phyloP scores from a whole-genome alignment of 139 green algal species.

The Coelastrella sp. region DNA sequence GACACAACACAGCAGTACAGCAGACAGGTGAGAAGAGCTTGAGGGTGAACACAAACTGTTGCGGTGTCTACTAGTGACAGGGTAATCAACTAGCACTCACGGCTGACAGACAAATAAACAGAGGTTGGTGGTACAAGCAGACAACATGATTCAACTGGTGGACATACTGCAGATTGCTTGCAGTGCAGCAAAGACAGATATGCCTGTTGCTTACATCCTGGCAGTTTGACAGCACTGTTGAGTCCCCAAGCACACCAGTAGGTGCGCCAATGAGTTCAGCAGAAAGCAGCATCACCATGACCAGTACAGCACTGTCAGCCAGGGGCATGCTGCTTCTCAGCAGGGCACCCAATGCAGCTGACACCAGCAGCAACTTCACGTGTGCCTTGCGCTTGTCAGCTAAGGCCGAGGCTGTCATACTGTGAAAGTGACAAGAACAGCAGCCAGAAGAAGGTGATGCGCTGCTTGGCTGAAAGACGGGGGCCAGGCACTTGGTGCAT shows the following conservation, averaged over 20 bases:
- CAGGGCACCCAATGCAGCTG: neutral
- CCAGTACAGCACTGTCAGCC: neutral
- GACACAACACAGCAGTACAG: neutral
- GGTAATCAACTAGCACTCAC: too few species aligned
- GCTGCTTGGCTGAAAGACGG: too few species aligned
- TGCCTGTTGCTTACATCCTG: slow-evolving; percentile 33
- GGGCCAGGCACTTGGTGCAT: too few species aligned
- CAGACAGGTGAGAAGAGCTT: too few species aligned
- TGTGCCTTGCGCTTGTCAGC: slow-evolving; percentile 22
- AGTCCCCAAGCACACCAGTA: slow-evolving; percentile 44
- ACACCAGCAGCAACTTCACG: slow-evolving; percentile 10
- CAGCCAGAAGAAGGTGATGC: too few species aligned
- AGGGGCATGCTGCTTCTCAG: slow-evolving; percentile 20
- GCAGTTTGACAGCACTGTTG: slow-evolving; percentile 49
- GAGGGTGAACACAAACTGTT: too few species aligned
- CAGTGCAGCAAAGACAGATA: neutral
- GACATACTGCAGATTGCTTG: neutral
- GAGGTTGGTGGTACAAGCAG: too few species aligned
- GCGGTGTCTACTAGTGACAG: too few species aligned
- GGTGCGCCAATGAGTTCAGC: slow-evolving; percentile 47
- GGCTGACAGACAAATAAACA: too few species aligned
- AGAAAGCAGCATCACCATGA: slow-evolving; percentile 41
- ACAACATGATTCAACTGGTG: too few species aligned
- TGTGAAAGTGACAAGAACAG: neutral
- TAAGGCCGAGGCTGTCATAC: neutral